Percentiles rank a stretch among this genome's conserved stretches.
phyloP scores from a whole-genome alignment of 352 stramenopile genomes.

The Phytophthora pisi region DNA sequence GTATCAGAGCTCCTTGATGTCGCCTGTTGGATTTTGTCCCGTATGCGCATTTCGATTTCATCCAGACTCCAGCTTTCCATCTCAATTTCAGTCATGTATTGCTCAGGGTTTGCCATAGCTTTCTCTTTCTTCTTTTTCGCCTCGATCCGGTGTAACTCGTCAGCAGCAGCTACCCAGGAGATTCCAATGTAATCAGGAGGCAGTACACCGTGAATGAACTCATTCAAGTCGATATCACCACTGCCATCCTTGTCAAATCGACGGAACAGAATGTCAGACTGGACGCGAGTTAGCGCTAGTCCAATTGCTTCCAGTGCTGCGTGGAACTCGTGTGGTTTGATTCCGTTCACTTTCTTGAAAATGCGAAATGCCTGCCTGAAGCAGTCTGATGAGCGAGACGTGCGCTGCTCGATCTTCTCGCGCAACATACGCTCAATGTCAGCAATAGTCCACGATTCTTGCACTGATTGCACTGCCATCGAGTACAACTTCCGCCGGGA shows the following conservation, averaged over 20 bases:
- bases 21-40: constrained; percentile 82
- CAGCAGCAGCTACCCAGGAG: constrained; percentile 78
- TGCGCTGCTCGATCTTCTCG: constrained; percentile 85
- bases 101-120: constrained; percentile 52
- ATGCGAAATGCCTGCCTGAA: constrained; percentile 83
- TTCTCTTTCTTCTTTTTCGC: constrained; percentile 58
- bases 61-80: constrained; percentile 80
- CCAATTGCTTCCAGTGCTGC: constrained; percentile 60
- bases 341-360: constrained; percentile 87
- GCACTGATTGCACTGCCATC: constrained; percentile 72
- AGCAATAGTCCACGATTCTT: constrained; percentile 72
- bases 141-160: constrained; percentile 71
- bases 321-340: constrained; percentile 76
- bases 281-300: constrained; percentile 51
- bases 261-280: constrained; percentile 68
- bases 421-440: constrained; percentile 85
- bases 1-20: constrained; percentile 82
- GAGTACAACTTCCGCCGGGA: constrained; percentile 51
- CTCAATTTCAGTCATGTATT: constrained; percentile 80
- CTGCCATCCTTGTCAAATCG: constrained; percentile 77
- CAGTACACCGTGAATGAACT: constrained; percentile 82
- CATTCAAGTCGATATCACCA: constrained; percentile 79
- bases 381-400: constrained; percentile 76
- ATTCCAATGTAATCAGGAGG: constrained; percentile 74
- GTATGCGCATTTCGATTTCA: constrained; percentile 77